Percentiles rank a stretch among this genome's conserved stretches.
These are phyloP conservation scores for Euphrasia arctica DNA, from an alignment of 305 asterid species.

Conservation along the genomic window DNA sequence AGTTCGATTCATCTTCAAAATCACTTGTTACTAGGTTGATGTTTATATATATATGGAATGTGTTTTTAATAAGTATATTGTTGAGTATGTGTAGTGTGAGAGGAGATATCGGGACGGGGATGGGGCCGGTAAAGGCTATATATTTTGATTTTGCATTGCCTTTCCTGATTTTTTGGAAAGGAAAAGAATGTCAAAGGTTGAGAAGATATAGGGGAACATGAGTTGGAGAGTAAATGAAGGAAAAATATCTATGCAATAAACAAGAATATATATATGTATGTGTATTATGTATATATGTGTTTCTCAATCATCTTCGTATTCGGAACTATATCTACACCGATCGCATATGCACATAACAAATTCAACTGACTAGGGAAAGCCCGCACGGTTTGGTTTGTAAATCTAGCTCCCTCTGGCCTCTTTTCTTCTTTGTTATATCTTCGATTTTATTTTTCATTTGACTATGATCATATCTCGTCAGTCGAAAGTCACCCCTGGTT, in stretches of 20 bases:
- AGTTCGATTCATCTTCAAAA: too few species aligned
- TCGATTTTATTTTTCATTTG: too few species aligned
- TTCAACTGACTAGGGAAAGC: too few species aligned
- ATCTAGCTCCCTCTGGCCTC: too few species aligned
- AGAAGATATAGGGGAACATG: not conserved
- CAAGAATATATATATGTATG: not conserved
- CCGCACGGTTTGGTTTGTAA: too few species aligned
- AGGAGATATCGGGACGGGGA: too few species aligned
- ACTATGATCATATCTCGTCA: too few species aligned
- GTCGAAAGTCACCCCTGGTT: too few species aligned
- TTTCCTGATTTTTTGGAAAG: not conserved
- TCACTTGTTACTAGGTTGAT: not conserved
- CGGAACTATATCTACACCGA: too few species aligned
- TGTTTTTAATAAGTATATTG: not conserved
- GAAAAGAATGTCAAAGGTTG: conserved; percentile 13
- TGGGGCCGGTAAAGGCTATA: conserved; percentile 12
- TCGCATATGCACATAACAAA: too few species aligned
- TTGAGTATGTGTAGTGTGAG: conserved; percentile 3
- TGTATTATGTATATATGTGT: too few species aligned
- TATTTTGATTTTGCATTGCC: not conserved
- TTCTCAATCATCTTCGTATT: not conserved
- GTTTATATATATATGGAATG: conserved; percentile 8
- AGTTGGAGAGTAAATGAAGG: not conserved
- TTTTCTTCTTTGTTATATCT: too few species aligned
- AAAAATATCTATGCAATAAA: not conserved